Conservation (phyloP, 768 basidiomycete species). For the Rhizopogon roseolus region DNA sequence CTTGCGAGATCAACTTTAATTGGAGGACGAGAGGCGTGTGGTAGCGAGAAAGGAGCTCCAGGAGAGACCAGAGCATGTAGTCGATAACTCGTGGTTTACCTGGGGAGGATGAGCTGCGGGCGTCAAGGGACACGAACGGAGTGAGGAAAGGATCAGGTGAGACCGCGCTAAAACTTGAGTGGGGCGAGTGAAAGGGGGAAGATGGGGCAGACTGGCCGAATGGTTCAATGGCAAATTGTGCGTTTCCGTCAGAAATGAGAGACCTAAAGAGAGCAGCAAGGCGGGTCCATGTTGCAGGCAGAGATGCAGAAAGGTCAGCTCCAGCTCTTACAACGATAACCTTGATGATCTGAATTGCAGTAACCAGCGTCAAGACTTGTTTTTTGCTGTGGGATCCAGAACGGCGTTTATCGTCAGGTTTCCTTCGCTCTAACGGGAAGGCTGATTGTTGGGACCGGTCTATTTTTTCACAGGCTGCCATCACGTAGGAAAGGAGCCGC, state of each 20-base stretch:
- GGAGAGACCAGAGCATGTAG: constrained; percentile 67
- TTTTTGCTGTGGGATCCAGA: constrained; percentile 12
- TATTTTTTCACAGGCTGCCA: constrained; percentile 44
- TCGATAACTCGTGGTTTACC: constrained; percentile 57
- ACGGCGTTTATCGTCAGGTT: constrained; percentile 35
- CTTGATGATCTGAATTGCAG: constrained; percentile 65
- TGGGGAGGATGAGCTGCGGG: constrained; percentile 13
- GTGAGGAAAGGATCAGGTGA: constrained; percentile 11
- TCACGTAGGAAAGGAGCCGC: constrained; percentile 54
- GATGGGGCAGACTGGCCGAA: constrained; percentile 40
- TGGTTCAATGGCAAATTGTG: constrained; percentile 48
- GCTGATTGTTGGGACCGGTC: constrained; percentile 18
- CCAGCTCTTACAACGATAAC: constrained; percentile 59
- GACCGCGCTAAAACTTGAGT: constrained; percentile 27
- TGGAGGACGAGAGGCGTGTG: constrained; percentile 61
- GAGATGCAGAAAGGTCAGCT: constrained; percentile 47
- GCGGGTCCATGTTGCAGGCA: constrained; percentile 62
- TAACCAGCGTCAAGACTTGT: constrained; percentile 30
- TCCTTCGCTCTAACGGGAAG: constrained; percentile 35
- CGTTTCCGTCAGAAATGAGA: constrained; percentile 54
- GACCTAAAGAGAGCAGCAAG: constrained; percentile 48
- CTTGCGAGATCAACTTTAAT: constrained; percentile 60
- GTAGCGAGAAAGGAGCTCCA: constrained; percentile 61
- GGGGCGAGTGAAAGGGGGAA: constrained; percentile 52
- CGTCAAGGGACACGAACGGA: neutral